Evolutionary conservation across 441 rosid species (phyloP).

Genomic region (Populus trichocarpa): DNA sequence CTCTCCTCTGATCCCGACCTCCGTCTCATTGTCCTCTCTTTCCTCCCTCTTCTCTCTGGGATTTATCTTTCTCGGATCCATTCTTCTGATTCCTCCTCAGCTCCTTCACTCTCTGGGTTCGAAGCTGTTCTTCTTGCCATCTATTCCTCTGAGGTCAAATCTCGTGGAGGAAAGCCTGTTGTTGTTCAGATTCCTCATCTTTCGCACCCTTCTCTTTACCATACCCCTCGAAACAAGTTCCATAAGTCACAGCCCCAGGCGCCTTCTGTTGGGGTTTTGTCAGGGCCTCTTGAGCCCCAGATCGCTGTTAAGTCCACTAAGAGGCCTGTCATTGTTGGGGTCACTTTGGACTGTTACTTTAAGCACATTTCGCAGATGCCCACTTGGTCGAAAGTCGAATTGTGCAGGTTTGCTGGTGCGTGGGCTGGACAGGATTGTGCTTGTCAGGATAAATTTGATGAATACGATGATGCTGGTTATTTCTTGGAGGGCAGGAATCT

Average conservation of each 20-base stretch:
- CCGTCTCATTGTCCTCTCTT: slow-evolving; percentile 77
- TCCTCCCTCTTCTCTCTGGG: slow-evolving; percentile 68
- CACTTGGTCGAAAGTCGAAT: slow-evolving; percentile 74
- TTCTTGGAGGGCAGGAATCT: slow-evolving; percentile 12
- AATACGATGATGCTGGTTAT: slow-evolving; percentile 14
- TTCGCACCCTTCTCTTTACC: slow-evolving; percentile 90
- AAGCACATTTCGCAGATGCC: slow-evolving; percentile 85
- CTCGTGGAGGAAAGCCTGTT: slow-evolving; percentile 70
- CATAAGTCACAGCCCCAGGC: slow-evolving; percentile 21
- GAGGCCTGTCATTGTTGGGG: slow-evolving; percentile 67
- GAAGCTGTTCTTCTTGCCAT: slow-evolving; percentile 91
- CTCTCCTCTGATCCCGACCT: slow-evolving; percentile 72
- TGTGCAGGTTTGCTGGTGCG: slow-evolving; percentile 48
- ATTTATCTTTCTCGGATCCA: slow-evolving; percentile 71
- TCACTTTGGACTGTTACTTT: slow-evolving; percentile 61
- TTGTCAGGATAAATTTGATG: slow-evolving; percentile 51
- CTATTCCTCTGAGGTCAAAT: slow-evolving; percentile 64
- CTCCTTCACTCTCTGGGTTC: slow-evolving; percentile 79
- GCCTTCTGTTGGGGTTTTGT: slow-evolving; percentile 54
- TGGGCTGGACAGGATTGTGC: slow-evolving; percentile 91
- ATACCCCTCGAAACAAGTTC: slow-evolving; percentile 47
- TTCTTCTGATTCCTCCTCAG: slow-evolving; percentile 41
- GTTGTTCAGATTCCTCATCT: slow-evolving; percentile 74
- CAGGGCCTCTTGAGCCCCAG: slow-evolving; percentile 82
- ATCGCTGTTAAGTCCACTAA: slow-evolving; percentile 85